phyloP scores from a whole-genome alignment of 192 early-diverging fungal genomes.

The Backusella circina region DNA sequence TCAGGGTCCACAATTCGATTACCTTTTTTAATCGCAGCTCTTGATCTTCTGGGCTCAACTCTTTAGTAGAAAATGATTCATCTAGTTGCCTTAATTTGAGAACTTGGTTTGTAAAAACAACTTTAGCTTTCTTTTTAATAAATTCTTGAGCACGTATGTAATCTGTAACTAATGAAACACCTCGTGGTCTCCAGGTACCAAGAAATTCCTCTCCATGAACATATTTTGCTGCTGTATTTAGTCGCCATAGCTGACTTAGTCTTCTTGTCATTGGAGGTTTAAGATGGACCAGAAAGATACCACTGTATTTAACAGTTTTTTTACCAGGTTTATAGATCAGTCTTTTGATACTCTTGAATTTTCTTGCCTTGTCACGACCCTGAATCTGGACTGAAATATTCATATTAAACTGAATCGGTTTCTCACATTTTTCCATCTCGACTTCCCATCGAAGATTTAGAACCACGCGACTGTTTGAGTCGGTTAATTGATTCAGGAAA shows the following conservation, averaged over 20 bases:
- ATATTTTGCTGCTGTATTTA: constrained; percentile 67
- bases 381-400: constrained; percentile 62
- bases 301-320: constrained; percentile 42
- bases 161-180: constrained; percentile 60
- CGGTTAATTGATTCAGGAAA: constrained; percentile 61
- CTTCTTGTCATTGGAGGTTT: constrained; percentile 51
- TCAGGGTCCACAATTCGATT: constrained; percentile 22
- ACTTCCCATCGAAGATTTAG: constrained; percentile 54
- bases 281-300: constrained; percentile 63
- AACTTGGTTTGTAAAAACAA: constrained; percentile 40
- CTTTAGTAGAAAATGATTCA: neutral
- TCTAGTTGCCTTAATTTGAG: constrained; percentile 19
- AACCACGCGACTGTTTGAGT: constrained; percentile 54
- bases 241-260: constrained; percentile 59
- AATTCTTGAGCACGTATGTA: constrained; percentile 32
- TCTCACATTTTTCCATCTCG: constrained; percentile 54
- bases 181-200: constrained; percentile 63
- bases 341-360: constrained; percentile 41
- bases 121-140: constrained; percentile 30
- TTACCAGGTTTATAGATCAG: constrained; percentile 37
- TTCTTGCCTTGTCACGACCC: constrained; percentile 46
- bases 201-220: constrained; percentile 74
- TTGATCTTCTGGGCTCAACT: neutral
- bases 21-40: constrained; percentile 10
- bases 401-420: constrained; percentile 54